Conservation (phyloP, 1,284 basidiomycete genomes). For the Agaricales sp. region DNA sequence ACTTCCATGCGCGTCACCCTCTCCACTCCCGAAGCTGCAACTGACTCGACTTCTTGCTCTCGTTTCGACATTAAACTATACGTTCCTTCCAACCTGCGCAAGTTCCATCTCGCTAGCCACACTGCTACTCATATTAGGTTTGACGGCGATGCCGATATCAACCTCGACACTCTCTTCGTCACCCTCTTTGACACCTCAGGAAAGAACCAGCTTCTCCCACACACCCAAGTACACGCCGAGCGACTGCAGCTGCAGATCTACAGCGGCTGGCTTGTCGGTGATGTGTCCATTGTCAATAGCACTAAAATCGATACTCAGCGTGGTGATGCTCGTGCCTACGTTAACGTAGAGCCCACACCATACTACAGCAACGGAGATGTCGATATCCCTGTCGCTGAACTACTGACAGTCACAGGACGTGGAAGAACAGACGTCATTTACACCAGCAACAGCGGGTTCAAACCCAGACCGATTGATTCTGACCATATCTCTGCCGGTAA, state of each 20-base stretch:
- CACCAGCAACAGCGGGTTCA: constrained; percentile 24
- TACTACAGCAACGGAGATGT: constrained; percentile 20
- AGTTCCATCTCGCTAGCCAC: constrained; percentile 31
- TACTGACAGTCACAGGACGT: constrained; percentile 39
- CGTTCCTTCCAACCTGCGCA: constrained; percentile 36
- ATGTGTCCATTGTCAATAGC: constrained; percentile 31
- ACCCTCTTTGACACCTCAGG: constrained; percentile 25
- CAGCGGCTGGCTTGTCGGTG: constrained; percentile 52
- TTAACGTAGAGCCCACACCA: constrained; percentile 32
- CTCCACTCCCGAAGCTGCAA: constrained; percentile 17
- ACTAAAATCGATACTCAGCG: constrained; percentile 36
- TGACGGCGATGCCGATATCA: constrained; percentile 28
- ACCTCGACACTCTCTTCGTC: constrained; percentile 34
- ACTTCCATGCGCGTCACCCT: constrained; percentile 25
- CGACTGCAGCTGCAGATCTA: constrained; percentile 31
- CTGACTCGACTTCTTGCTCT: constrained; percentile 25
- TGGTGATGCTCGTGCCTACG: constrained; percentile 38
- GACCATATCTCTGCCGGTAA: constrained; percentile 35
- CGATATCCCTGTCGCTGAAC: constrained; percentile 22
- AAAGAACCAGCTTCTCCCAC: constrained; percentile 36
- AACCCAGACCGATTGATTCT: constrained; percentile 35
- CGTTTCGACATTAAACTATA: constrained; percentile 43
- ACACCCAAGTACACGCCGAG: constrained; percentile 27
- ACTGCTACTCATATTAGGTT: constrained; percentile 38
- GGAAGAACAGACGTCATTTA: constrained; percentile 42